Base-by-base conservation (phyloP, 129 eudicot species). In the Glebionis coronaria region DNA sequence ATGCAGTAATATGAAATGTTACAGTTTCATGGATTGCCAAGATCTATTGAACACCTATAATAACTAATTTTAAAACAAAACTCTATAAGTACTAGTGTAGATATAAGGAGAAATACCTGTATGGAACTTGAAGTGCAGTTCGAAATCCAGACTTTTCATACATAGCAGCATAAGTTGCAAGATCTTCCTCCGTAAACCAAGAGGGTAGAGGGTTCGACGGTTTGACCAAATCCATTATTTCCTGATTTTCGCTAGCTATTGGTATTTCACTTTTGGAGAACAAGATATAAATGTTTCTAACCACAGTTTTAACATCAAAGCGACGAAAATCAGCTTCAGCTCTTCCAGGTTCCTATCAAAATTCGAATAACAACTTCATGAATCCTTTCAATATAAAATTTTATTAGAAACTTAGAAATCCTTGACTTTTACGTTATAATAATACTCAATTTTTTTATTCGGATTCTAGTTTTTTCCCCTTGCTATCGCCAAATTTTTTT, bases 261-360 rank as follows among this genome's bases (percentile, higher is more conserved):
- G 73, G 73, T 18, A 69, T 69, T 56, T 69, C 73, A 56, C 65
- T 42, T 42, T 50, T n/a, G n/a, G 65, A 69, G 57, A 69, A 69
- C 56, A 69, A 21, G 15, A 69, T 69, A 40, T 69, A 69, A 12
- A 69, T 69, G 55, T 69, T 69, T 42, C 73, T 69, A 44, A 69
- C 65, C 65, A 56, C 73, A 2, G 65, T 69, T 69, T 56, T 69
- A 13, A 56, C 44, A 42, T 69, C 74, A 25, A 69, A 40, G 47
- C 74, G 65, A 5, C 74, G 56, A 57, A 69, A 69, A 69, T 69
- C 74, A 69, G 65, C 15, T 56, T 69, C 74, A 28, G 74, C 66
- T 69, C 74, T 56, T 44, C 57, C 57, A 6, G 66, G 56, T 44
- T 69, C 74, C 74, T 69, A 10, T 25, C 0, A 56, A 56, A n/a